Conservation (phyloP, 2,329 filamentous ascomycete genomes). For the Arthrinium phaeospermum region DNA sequence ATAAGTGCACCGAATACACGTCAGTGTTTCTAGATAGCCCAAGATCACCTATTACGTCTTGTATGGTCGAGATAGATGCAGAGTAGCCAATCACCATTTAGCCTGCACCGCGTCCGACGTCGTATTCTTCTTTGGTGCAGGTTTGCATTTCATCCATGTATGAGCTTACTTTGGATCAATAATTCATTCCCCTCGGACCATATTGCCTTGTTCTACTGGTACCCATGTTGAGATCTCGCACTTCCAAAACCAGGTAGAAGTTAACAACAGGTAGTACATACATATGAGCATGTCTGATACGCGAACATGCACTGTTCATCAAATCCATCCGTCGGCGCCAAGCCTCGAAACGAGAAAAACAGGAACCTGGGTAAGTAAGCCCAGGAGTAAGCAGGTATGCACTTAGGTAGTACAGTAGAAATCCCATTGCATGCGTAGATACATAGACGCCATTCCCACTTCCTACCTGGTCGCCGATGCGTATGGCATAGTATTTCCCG, state of each 20-base stretch:
- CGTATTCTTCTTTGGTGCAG: not conserved
- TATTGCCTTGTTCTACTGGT: not conserved
- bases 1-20: not conserved
- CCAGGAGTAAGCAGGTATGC: not conserved
- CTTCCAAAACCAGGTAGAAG: not conserved
- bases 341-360: not conserved
- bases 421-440: not conserved
- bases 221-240: not conserved
- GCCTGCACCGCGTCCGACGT: not conserved
- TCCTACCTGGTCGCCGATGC: not conserved
- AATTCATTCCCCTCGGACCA: not conserved
- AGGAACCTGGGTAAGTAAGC: not conserved
- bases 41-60: not conserved
- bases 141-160: not conserved
- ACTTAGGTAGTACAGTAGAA: not conserved
- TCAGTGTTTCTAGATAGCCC: not conserved
- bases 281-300: not conserved
- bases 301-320: constrained; percentile 2
- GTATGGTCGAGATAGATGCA: not conserved
- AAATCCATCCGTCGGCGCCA: not conserved
- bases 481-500: not conserved
- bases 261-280: not conserved
- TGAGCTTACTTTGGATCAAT: not conserved
- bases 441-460: not conserved
- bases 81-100: constrained; percentile 9